Base-by-base conservation (phyloP, 495 filamentous ascomycete species). In the Oidiodendron maius region DNA sequence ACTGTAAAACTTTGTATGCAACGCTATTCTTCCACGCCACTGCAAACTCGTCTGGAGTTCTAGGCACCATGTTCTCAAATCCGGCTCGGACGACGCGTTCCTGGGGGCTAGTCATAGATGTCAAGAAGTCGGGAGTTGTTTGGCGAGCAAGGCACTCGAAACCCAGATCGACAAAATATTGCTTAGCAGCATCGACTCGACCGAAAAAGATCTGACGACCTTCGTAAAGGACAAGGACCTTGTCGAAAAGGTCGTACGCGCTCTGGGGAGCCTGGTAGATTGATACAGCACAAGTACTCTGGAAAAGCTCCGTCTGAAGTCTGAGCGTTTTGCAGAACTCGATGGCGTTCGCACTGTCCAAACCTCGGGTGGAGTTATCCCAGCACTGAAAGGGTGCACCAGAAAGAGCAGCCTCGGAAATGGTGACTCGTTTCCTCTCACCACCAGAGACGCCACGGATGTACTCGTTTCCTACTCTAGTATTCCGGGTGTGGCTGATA, bases 391-490 rank as follows among this genome's bases (percentile, higher is more conserved):
- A 63, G 0, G 81, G 77, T 15, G 77, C 74, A 8, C 72, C 71
- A 25, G 77, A 80, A n/a, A 88, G 63, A 2, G 74, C 72, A 10
- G 70, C 71, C 53, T 91, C 87, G 2, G 84, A 80, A 53, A 91
- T 89, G 61, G 78, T 86, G 37, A 88, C 82, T 48, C 87, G 78
- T 66, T 89, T 86, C 9, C 86, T 62, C 62, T 93, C 87, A 44
- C 87, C 87, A 43, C 87, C 87, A 16, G 78, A 84, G 0, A 91
- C 82, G 46, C 87, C 87, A 30, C 84, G 78, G 38, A 88, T 74
- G 44, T 81, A 84, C 46, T 86, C 84, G 59, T 89, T 86, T 18
- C 87, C 87, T 12, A 91, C 79, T 21, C 69, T 71, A 3, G 87
- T 89, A 65, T 89, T 77, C 49, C 76, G 71, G 0, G 85, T 88